These are phyloP conservation scores for Senna siamea DNA, from an alignment of 306 rosid species.

Conservation along the genomic window DNA sequence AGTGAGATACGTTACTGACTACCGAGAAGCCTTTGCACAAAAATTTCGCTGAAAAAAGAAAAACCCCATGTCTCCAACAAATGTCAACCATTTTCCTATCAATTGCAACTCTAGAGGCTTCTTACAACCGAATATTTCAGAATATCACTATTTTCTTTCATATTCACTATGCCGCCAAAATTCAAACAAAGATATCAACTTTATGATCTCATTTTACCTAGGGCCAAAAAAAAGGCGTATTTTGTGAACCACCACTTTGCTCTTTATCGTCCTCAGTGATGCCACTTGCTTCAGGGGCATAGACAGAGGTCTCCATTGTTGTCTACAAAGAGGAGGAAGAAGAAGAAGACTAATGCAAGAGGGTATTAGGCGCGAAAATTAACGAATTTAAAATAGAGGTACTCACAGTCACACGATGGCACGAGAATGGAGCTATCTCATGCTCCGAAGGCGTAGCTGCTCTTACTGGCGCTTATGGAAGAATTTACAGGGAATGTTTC, in stretches of 20 bases:
- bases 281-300: background rate
- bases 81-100: background rate
- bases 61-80: slow-evolving; percentile 23
- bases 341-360: background rate
- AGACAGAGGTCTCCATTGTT: slow-evolving; percentile 1
- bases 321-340: background rate
- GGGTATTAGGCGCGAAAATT: background rate
- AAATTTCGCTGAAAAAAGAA: background rate
- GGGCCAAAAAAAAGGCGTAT: slow-evolving; percentile 7
- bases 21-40: slow-evolving; percentile 5
- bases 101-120: background rate
- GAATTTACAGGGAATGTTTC: background rate
- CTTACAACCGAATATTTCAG: slow-evolving; percentile 6
- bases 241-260: slow-evolving; percentile 24
- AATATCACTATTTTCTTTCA: background rate
- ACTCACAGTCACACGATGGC: background rate
- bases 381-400: background rate
- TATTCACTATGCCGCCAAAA: background rate
- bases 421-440: background rate
- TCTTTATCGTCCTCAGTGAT: background rate
- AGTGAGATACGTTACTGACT: slow-evolving; percentile 6
- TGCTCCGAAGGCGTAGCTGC: slow-evolving; percentile 1
- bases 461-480: background rate
- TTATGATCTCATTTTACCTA: background rate
- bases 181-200: slow-evolving; percentile 5